Conservation (phyloP, 2,329 filamentous ascomycete genomes). For the Hypoxylon sp. region DNA sequence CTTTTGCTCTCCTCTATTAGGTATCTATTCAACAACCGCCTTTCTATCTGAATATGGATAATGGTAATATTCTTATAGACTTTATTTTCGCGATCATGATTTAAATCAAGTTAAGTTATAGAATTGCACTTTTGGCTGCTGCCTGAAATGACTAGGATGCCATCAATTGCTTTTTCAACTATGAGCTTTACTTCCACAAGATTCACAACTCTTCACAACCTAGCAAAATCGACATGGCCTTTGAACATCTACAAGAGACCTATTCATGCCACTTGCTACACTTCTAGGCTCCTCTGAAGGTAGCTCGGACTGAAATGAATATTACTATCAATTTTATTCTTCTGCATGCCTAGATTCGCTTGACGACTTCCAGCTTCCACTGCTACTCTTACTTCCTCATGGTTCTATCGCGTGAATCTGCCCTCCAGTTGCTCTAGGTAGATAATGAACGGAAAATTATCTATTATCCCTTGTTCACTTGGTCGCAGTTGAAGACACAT, state of each 20-base stretch:
- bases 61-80: not conserved
- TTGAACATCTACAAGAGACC: not conserved
- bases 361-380: not conserved
- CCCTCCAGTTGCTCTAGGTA: not conserved
- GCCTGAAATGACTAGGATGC: slow-evolving; percentile 8
- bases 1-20: no score
- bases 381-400: not conserved
- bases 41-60: not conserved
- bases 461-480: not conserved
- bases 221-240: not conserved
- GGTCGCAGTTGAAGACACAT: not conserved
- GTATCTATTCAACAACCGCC: no score
- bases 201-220: slow-evolving; percentile 34
- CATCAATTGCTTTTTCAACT: slow-evolving; percentile 6
- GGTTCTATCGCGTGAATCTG: slow-evolving; percentile 3
- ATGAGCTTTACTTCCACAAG: not conserved
- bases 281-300: not conserved
- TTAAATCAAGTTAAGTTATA: not conserved
- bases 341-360: not conserved
- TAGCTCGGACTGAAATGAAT: not conserved
- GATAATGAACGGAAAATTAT: not conserved
- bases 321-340: not conserved
- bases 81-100: not conserved
- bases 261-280: slow-evolving; percentile 1
- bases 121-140: slow-evolving; percentile 2